Conservation (phyloP, 805 yeast genomes). For the Candida odintsovae region DNA sequence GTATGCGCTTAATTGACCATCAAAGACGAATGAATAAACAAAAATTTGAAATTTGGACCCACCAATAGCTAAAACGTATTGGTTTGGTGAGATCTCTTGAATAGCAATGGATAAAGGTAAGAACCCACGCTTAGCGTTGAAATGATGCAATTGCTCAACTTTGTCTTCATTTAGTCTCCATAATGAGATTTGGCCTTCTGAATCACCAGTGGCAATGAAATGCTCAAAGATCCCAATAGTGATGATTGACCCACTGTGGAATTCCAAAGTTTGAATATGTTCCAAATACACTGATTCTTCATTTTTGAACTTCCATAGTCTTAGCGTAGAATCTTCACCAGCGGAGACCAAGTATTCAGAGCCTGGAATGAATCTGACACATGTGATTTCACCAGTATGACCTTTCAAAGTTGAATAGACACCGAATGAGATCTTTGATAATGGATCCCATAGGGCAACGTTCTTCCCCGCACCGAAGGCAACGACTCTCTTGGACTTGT, state of each 20-base stretch:
- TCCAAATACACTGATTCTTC: constrained; percentile 10
- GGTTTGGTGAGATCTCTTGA: constrained; percentile 24
- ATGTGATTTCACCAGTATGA: constrained; percentile 58
- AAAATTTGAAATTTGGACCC: constrained; percentile 57
- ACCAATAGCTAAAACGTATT: constrained; percentile 58
- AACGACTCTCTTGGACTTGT: constrained; percentile 31
- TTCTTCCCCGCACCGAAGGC: constrained; percentile 71
- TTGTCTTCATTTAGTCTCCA: constrained; percentile 36
- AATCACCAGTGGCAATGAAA: constrained; percentile 54
- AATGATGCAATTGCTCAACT: constrained; percentile 25
- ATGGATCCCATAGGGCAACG: constrained; percentile 67
- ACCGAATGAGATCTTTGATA: constrained; percentile 36
- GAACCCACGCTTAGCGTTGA: constrained; percentile 40
- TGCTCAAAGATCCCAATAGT: constrained; percentile 36
- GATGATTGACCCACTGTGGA: constrained; percentile 48
- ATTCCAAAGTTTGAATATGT: constrained; percentile 28
- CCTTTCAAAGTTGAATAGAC: constrained; percentile 51
- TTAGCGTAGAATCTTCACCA: constrained; percentile 60
- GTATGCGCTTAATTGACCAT: constrained; percentile 18
- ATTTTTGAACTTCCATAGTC: constrained; percentile 46
- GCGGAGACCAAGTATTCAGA: constrained; percentile 48
- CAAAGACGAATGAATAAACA: constrained; percentile 41
- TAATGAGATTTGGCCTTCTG: constrained; percentile 51
- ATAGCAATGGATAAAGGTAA: constrained; percentile 39
- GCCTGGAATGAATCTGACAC: constrained; percentile 51